Evolutionary conservation across 345 rosid species (phyloP).

Genomic region (Dipteronia sinensis): DNA sequence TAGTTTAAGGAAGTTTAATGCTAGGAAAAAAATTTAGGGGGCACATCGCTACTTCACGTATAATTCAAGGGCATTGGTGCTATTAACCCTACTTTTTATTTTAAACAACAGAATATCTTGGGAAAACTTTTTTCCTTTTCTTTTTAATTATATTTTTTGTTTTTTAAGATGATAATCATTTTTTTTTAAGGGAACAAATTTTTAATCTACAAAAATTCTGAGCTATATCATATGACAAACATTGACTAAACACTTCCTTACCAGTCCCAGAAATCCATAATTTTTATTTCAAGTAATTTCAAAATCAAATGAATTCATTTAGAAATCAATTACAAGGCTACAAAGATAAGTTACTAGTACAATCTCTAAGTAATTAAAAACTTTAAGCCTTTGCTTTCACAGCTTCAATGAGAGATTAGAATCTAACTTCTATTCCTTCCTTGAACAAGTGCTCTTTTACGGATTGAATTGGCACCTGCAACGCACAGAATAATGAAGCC

Average conservation of each 20-base stretch:
- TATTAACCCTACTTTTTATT: too few relatives aligned
- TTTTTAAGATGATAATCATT: not conserved
- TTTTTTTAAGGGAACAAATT: not conserved
- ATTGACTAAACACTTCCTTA: not conserved
- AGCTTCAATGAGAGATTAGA: slow-evolving; percentile 25
- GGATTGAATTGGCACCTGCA: slow-evolving; percentile 76
- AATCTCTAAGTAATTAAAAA: not conserved
- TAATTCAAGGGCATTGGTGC: too few relatives aligned
- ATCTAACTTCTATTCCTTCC: slow-evolving; percentile 74
- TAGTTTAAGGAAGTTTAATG: too few relatives aligned
- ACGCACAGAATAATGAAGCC: slow-evolving; percentile 11
- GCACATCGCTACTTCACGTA: too few relatives aligned
- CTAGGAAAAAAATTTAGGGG: too few relatives aligned
- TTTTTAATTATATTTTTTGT: not conserved
- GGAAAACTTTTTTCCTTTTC: not conserved
- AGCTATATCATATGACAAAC: not conserved
- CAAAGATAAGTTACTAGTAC: not conserved
- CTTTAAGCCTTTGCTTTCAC: not conserved
- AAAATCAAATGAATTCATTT: not conserved
- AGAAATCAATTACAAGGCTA: not conserved
- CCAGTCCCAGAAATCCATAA: not conserved
- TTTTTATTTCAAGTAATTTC: not conserved
- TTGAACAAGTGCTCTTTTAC: slow-evolving; percentile 79
- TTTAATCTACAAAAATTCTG: not conserved
- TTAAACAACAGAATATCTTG: too few relatives aligned